Conservation (phyloP, 257 asterid species). For the Solanum clarkiae region DNA sequence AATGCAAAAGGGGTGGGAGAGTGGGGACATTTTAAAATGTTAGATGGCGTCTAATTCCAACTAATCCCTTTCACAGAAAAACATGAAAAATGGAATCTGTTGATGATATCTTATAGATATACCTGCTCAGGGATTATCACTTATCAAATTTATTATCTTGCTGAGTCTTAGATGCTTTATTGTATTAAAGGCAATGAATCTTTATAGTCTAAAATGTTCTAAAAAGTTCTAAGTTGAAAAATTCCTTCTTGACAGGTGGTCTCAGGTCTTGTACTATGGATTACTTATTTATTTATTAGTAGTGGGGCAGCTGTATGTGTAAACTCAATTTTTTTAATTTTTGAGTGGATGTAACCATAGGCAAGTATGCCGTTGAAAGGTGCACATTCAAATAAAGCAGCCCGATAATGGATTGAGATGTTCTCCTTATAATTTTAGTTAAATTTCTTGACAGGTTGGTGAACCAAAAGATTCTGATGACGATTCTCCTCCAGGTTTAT, state of each 20-base stretch:
- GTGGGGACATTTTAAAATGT: background rate
- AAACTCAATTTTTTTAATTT: background rate
- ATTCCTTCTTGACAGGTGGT: background rate
- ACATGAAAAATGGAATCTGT: background rate
- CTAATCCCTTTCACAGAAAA: background rate
- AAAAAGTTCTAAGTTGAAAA: background rate
- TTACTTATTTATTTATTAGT: background rate
- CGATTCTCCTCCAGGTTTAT: conserved; percentile 66
- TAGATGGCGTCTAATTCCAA: background rate
- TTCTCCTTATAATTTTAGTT: background rate
- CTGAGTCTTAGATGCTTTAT: background rate
- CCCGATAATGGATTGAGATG: background rate
- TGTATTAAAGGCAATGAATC: background rate
- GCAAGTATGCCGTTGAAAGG: background rate
- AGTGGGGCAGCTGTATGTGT: background rate
- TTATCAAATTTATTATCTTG: background rate
- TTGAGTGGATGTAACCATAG: background rate
- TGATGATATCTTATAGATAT: background rate
- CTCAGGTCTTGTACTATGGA: background rate
- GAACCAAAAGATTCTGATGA: conserved; percentile 43
- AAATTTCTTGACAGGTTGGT: conserved; percentile 42
- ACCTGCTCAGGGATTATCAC: background rate
- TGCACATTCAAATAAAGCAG: background rate
- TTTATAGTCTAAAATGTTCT: background rate
- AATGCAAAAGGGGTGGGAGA: background rate